Percentiles rank a stretch among this genome's conserved stretches.
These are phyloP conservation scores for Coccomyxa sp. DNA, from an alignment of 139 green algal genomes.

Conservation along the genomic window DNA sequence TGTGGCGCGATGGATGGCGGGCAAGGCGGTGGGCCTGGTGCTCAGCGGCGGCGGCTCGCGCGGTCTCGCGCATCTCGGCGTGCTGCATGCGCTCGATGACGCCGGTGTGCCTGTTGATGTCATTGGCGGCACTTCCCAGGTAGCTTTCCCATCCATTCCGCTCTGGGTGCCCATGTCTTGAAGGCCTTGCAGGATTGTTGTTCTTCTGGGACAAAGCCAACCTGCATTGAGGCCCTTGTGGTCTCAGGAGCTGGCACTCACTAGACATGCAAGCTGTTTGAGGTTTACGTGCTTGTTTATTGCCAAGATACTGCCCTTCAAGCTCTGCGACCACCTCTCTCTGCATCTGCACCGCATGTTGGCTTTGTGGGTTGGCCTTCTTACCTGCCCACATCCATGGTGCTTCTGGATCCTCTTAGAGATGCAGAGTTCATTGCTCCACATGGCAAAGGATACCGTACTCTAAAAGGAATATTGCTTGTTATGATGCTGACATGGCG, in stretches of 20 bases:
- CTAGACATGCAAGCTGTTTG: no score
- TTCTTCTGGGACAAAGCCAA: no score
- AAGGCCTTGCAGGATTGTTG: background rate
- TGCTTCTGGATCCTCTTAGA: no score
- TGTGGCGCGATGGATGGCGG: slow-evolving; percentile 58
- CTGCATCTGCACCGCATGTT: no score
- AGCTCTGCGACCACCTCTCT: no score
- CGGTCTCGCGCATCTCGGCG: slow-evolving; percentile 67
- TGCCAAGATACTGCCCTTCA: no score
- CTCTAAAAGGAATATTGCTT: background rate
- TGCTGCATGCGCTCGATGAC: slow-evolving; percentile 68
- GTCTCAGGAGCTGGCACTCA: no score
- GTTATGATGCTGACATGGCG: no score
- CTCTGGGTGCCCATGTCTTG: background rate
- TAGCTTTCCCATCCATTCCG: background rate
- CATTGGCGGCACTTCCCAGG: slow-evolving; percentile 69
- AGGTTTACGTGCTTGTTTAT: no score
- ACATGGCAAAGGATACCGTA: background rate
- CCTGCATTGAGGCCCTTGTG: no score
- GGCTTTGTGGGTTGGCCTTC: no score
- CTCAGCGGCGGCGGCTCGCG: slow-evolving; percentile 57
- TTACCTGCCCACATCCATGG: no score
- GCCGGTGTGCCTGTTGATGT: slow-evolving; percentile 65
- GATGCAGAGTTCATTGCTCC: background rate
- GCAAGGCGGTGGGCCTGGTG: slow-evolving; percentile 62